These are phyloP conservation scores for Sporothrix humicola DNA, from an alignment of 2,329 filamentous ascomycete species.

Conservation along the genomic window DNA sequence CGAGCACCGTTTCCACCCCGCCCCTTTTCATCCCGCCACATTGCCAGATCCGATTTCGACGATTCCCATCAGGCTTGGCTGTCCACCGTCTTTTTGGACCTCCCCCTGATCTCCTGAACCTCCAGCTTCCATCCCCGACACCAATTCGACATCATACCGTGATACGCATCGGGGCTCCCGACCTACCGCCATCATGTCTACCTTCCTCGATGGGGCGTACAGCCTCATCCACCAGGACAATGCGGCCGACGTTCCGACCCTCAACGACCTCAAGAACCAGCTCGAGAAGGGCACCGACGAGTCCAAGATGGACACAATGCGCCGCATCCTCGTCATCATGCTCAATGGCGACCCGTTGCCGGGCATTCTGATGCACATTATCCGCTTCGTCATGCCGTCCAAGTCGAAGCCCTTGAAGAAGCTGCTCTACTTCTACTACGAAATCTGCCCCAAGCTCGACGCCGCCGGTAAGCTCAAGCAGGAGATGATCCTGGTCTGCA, in stretches of 20 bases:
- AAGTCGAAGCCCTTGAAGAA: slow-evolving; percentile 98
- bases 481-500: slow-evolving; percentile 99
- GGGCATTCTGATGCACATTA: slow-evolving; percentile 97
- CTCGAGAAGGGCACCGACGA: slow-evolving; percentile 94
- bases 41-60: slow-evolving; percentile 10
- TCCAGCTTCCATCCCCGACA: not conserved
- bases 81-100: slow-evolving; percentile 22
- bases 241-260: slow-evolving; percentile 84
- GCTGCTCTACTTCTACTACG: slow-evolving; percentile 98
- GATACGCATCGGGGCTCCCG: slow-evolving; percentile 6
- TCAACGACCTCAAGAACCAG: slow-evolving; percentile 90
- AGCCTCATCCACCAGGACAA: slow-evolving; percentile 98
- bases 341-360: slow-evolving; percentile 97
- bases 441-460: slow-evolving; percentile 97
- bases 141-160: not conserved
- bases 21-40: slow-evolving; percentile 11
- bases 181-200: slow-evolving; percentile 72
- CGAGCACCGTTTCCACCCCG: slow-evolving; percentile 19
- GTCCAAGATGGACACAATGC: slow-evolving; percentile 93
- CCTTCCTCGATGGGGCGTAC: slow-evolving; percentile 93
- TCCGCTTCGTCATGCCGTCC: slow-evolving; percentile 98
- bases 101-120: too few relatives aligned
- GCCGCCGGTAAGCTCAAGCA: slow-evolving; percentile 93
- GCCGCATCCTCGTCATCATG: slow-evolving; percentile 95
- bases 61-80: not conserved